These are phyloP conservation scores for Lojkania enalia DNA, from an alignment of 2,329 filamentous ascomycete genomes.

Conservation along the genomic window DNA sequence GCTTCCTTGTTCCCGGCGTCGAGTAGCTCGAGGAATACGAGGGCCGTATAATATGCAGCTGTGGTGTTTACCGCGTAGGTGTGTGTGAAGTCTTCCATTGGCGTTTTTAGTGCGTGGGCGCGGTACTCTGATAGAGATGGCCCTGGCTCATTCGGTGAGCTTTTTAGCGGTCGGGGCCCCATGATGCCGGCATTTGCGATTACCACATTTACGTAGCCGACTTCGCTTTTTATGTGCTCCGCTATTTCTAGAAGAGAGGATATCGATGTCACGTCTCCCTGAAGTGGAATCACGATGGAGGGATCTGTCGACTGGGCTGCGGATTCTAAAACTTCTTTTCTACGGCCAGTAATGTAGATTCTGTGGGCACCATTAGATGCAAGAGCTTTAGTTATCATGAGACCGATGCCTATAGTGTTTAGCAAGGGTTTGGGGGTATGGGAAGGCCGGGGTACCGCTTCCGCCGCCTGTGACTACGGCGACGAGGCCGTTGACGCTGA, in stretches of 20 bases:
- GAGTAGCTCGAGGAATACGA: constrained; percentile 48
- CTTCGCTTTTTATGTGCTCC: constrained; percentile 13
- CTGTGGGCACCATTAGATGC: constrained; percentile 22
- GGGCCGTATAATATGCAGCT: constrained; percentile 46
- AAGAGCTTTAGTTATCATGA: constrained; percentile 25
- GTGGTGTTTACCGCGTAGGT: constrained; percentile 48
- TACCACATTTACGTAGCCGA: constrained; percentile 25
- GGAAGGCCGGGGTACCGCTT: constrained; percentile 14
- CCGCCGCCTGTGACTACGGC: constrained; percentile 29
- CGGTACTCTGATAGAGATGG: constrained; percentile 22
- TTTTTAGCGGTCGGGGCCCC: constrained; percentile 23
- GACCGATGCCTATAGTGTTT: constrained; percentile 19
- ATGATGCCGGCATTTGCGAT: constrained; percentile 31
- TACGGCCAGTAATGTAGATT: constrained; percentile 26
- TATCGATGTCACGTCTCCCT: constrained; percentile 24
- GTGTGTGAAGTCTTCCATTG: constrained; percentile 34
- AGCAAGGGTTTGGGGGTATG: not conserved
- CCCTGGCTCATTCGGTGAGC: constrained; percentile 8
- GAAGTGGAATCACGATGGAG: constrained; percentile 19
- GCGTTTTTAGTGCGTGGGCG: constrained; percentile 21
- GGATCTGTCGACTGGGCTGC: constrained; percentile 18
- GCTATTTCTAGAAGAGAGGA: constrained; percentile 17
- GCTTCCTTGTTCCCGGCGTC: constrained; percentile 43
- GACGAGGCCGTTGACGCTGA: constrained; percentile 24
- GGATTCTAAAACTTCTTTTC: constrained; percentile 15